These are phyloP conservation scores for Solanum rostratum DNA, from an alignment of 257 asterid species.

Conservation along the genomic window DNA sequence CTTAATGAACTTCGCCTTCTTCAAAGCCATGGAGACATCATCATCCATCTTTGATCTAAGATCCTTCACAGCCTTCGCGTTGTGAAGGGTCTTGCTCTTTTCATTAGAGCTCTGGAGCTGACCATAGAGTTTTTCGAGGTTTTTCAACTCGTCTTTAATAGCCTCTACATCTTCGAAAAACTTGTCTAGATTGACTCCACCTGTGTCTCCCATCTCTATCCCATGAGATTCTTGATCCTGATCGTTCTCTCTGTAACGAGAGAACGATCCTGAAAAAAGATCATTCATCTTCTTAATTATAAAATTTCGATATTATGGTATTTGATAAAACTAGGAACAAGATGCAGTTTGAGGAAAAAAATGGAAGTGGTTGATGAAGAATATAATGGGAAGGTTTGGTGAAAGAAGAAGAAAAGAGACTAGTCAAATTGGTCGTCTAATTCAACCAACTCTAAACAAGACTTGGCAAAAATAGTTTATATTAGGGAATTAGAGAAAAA, in stretches of 20 bases:
- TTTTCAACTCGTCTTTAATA: slow-evolving; percentile 51
- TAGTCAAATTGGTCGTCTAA: background rate
- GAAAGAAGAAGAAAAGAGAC: background rate
- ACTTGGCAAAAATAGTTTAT: background rate
- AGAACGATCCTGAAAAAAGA: slow-evolving; percentile 8
- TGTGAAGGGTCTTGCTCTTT: slow-evolving; percentile 37
- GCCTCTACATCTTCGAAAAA: slow-evolving; percentile 65
- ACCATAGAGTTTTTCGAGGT: slow-evolving; percentile 38
- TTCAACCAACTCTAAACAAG: background rate
- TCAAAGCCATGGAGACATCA: slow-evolving; percentile 14
- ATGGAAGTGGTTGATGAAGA: background rate
- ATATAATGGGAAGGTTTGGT: background rate
- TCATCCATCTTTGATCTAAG: slow-evolving; percentile 29
- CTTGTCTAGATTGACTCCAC: slow-evolving; percentile 52
- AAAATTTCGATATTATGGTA: background rate
- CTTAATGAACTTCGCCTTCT: slow-evolving; percentile 29
- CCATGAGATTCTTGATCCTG: background rate
- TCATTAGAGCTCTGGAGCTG: slow-evolving; percentile 52
- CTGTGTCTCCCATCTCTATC: slow-evolving; percentile 19
- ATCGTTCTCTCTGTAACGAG: background rate
- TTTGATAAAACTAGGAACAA: background rate
- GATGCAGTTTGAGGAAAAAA: background rate
- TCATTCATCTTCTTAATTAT: background rate
- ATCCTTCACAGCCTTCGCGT: slow-evolving; percentile 28
- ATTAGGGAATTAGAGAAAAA: background rate